Conservation (phyloP, 768 basidiomycete species). For the Panaeolus cyanescens region DNA sequence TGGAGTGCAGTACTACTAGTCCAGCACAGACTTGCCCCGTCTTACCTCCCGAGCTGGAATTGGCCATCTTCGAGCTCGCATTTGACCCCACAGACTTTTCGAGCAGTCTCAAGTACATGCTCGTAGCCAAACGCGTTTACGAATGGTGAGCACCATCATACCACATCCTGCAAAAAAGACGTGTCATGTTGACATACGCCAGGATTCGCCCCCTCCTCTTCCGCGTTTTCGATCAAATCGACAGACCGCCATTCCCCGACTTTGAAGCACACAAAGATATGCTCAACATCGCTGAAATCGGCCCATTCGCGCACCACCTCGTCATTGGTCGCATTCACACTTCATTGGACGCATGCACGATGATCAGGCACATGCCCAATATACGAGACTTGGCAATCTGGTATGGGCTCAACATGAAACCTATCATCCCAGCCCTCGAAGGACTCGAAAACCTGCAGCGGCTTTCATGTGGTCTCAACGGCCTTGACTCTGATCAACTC, state of each 20-base stretch:
- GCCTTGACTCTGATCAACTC: not conserved
- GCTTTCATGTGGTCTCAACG: not conserved
- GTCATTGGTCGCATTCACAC: not conserved
- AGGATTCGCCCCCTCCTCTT: not conserved
- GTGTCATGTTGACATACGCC: no score
- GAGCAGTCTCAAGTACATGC: not conserved
- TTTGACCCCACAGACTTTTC: not conserved
- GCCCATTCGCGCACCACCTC: not conserved
- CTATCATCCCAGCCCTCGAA: not conserved
- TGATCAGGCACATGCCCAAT: not conserved
- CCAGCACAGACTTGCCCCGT: not conserved
- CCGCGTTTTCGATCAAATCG: not conserved
- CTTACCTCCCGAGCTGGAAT: not conserved
- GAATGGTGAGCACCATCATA: not conserved
- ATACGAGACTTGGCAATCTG: not conserved
- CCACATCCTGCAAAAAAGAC: no score
- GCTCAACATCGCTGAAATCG: not conserved
- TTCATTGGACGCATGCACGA: not conserved
- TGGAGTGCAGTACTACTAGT: not conserved
- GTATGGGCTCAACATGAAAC: not conserved
- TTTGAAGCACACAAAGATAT: not conserved
- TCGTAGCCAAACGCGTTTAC: not conserved
- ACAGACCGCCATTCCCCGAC: not conserved
- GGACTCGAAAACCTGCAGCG: not conserved
- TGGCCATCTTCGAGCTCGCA: not conserved